A percentile compares a stretch with the other conserved stretches of the same genome.
Conservation (phyloP, 2,329 filamentous ascomycete genomes). For the Botrytis galanthina region DNA sequence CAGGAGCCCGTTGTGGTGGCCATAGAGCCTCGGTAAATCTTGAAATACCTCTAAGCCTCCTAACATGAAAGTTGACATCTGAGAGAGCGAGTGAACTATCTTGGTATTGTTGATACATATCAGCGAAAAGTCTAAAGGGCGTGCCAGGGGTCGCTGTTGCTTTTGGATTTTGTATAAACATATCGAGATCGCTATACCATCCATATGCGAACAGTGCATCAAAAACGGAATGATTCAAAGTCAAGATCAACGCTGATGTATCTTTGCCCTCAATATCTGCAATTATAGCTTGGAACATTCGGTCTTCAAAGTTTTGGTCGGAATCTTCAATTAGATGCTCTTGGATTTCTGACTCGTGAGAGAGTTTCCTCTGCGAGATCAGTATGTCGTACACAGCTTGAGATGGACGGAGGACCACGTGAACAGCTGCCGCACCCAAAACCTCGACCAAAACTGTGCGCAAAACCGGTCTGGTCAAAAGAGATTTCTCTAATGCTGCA, state of each 20-base stretch:
- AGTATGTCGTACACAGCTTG: neutral
- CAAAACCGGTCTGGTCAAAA: neutral
- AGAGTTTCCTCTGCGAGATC: neutral
- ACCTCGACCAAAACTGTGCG: neutral
- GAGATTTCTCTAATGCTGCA: neutral
- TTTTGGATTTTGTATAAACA: neutral
- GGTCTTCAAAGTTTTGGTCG: neutral
- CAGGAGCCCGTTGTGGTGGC: neutral
- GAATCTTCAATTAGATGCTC: neutral
- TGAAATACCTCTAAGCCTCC: neutral
- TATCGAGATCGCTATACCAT: constrained; percentile 6
- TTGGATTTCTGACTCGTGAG: neutral
- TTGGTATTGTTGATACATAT: neutral
- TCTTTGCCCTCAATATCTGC: neutral
- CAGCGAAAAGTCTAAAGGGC: neutral
- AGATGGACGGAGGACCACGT: neutral
- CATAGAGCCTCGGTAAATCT: neutral
- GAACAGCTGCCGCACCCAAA: neutral
- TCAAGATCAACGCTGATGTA: neutral
- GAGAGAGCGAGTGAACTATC: neutral
- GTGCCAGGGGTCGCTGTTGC: neutral
- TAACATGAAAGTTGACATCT: constrained; percentile 7
- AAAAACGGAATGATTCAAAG: neutral
- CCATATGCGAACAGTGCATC: constrained; percentile 9
- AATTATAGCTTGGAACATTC: neutral